phyloP scores from a whole-genome alignment of 257 asterid species.

The Verbena officinalis region DNA sequence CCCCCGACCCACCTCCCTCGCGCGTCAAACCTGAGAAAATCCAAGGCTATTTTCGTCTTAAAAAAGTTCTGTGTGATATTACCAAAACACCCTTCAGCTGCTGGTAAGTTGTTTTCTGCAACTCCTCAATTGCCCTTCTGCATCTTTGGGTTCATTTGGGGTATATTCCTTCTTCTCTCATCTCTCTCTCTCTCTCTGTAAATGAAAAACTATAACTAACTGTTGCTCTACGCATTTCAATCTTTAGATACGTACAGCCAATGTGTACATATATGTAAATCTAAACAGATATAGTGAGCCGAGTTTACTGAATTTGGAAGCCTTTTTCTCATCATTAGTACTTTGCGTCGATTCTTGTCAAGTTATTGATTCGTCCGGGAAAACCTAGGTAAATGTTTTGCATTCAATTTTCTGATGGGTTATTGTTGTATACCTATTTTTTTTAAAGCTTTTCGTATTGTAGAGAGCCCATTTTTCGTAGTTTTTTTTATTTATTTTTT shows the following conservation, averaged over 20 bases:
- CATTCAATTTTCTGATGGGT: constrained; percentile 21
- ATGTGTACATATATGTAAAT: constrained; percentile 11
- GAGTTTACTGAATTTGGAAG: constrained; percentile 26
- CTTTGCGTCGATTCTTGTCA: constrained; percentile 29
- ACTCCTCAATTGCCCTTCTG: constrained; percentile 12
- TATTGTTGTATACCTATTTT: neutral
- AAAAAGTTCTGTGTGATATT: neutral
- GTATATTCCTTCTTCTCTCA: constrained; percentile 59
- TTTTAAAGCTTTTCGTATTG: constrained; percentile 6
- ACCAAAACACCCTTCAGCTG: constrained; percentile 43
- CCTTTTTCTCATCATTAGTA: constrained; percentile 23
- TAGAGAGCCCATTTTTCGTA: constrained; percentile 31
- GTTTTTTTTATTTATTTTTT: constrained; percentile 10
- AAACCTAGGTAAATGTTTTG: constrained; percentile 49
- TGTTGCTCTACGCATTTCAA: constrained; percentile 10
- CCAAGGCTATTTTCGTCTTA: constrained; percentile 53
- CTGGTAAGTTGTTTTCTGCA: constrained; percentile 27
- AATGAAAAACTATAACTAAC: constrained; percentile 25
- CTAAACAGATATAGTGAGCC: constrained; percentile 23
- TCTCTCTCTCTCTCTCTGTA: constrained; percentile 27
- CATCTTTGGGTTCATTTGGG: constrained; percentile 41
- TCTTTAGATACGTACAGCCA: neutral
- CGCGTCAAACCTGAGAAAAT: constrained; percentile 37
- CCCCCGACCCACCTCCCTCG: constrained; percentile 37
- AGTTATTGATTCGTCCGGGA: constrained; percentile 26